Evolutionary conservation across 2,329 filamentous ascomycete genomes (phyloP), one percentile per base, ranked within the genome.

Genomic region (Periglandula ipomoeae): DNA sequence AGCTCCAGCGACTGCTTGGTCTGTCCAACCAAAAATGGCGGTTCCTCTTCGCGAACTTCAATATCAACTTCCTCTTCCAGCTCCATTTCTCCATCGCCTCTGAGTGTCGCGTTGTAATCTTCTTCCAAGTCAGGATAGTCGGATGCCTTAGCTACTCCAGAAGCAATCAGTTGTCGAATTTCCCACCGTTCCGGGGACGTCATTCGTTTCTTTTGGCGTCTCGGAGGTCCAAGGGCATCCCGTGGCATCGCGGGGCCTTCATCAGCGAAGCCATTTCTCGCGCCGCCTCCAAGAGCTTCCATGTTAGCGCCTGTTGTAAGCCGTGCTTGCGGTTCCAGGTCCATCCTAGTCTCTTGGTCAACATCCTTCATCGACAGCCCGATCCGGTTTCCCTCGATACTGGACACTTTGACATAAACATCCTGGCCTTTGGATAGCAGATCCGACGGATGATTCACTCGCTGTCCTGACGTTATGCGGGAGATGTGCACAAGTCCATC

Each of bases 131-230:
- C 91, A 1, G 93, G 93, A 62, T 95, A 96, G 58, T 97, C 91
- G 0, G 87, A 87, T 0, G 89, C 90, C 58, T 93, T 95, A 17
- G 89, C 85, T 8, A 94, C 91, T 41, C 94, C 93, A 4, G 93
- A 95, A 3, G 91, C 89, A 60, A 98, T 97, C 46, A 98, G 75
- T 62, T 98, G 93, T 53, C 91, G 82, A 53, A 98, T 96, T 65
- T 98, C 93, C 91, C 93, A 98, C 61, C 93, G 75, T 63, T 98
- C 93, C 1, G 93, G 93, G 13, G 91, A 96, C 0, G 91, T 97
- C 84, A 97, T 84, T 46, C 93, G 79, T 71, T 98, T 98, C 64
- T 87, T 89, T 48, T 84, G 84, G 41, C 75, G 78, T 55, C 75
- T 75, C 7, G 72, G 67, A 0, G 61, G 58, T 0, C 68, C 68